These are phyloP conservation scores for Wallacemonas sp. DNA, from an alignment of 208 protist genomes.

Conservation along the genomic window DNA sequence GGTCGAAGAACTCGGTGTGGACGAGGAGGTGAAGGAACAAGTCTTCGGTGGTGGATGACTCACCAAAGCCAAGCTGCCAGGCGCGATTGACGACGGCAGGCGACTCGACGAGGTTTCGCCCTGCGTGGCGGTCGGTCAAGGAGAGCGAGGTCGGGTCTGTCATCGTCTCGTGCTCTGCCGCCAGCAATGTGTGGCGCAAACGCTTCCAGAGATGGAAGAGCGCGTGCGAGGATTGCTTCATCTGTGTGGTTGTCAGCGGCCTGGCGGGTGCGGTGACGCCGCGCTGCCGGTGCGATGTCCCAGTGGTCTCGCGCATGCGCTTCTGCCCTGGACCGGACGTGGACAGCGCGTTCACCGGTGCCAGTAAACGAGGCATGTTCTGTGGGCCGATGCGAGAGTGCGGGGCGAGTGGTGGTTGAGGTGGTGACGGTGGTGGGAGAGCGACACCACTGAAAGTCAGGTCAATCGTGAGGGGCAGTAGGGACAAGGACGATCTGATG, in stretches of 20 bases:
- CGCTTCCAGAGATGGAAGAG: slow-evolving; percentile 28
- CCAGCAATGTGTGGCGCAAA: neutral
- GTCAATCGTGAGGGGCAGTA: no score
- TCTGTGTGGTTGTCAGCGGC: neutral
- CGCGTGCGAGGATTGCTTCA: slow-evolving; percentile 22
- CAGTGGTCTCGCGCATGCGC: neutral
- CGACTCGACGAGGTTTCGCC: no score
- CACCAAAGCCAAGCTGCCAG: slow-evolving; percentile 32
- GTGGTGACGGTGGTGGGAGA: neutral
- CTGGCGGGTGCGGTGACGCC: neutral
- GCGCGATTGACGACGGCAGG: slow-evolving; percentile 15
- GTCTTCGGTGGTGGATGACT: slow-evolving; percentile 24
- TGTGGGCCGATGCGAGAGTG: no score
- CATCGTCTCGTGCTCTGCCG: neutral
- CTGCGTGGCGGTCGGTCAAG: no score
- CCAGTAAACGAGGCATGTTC: neutral
- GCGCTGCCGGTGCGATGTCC: neutral
- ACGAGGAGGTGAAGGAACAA: slow-evolving; percentile 72
- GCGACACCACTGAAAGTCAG: no score
- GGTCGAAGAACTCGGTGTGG: slow-evolving; percentile 49
- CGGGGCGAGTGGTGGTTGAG: neutral
- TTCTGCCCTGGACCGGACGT: neutral
- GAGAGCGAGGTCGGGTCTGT: neutral
- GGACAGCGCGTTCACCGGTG: neutral
- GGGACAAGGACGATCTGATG: no score